phyloP scores from a whole-genome alignment of 257 asterid species.

The Solanum chmielewskii region DNA sequence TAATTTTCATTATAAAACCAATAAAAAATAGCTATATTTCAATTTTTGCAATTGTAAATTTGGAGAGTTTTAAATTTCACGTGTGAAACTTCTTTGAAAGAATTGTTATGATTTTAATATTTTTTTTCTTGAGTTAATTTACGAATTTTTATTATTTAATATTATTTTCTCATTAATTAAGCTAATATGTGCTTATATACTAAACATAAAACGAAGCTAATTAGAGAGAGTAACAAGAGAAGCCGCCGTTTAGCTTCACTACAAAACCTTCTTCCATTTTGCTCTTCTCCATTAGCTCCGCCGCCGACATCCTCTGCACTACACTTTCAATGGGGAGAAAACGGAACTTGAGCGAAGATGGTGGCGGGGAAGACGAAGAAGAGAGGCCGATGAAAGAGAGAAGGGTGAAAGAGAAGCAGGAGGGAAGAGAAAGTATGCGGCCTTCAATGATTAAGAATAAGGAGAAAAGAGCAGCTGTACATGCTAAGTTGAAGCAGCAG shows the following conservation, averaged over 20 bases:
- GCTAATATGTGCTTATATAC: neutral
- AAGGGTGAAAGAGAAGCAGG: constrained; percentile 12
- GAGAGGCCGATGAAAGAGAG: neutral
- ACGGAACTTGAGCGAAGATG: neutral
- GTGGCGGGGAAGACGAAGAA: neutral
- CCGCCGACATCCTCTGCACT: neutral
- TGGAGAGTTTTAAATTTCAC: no score
- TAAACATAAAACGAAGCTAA: neutral
- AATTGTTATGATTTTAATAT: no score
- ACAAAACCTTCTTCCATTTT: neutral
- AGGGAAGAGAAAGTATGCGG: constrained; percentile 28
- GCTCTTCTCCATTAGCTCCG: neutral
- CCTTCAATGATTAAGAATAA: constrained; percentile 80
- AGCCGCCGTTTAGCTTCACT: neutral
- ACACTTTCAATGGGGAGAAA: neutral
- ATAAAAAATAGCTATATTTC: neutral
- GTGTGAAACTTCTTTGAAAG: no score
- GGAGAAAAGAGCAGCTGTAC: constrained; percentile 66
- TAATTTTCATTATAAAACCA: no score
- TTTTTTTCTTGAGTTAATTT: no score
- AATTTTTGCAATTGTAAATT: no score
- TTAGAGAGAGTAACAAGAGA: neutral
- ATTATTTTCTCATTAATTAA: neutral
- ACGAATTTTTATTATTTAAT: neutral
- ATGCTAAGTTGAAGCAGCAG: constrained; percentile 71